Conservation (phyloP, 176 grass and related monocot genomes). For the Rhynchospora pubera region DNA sequence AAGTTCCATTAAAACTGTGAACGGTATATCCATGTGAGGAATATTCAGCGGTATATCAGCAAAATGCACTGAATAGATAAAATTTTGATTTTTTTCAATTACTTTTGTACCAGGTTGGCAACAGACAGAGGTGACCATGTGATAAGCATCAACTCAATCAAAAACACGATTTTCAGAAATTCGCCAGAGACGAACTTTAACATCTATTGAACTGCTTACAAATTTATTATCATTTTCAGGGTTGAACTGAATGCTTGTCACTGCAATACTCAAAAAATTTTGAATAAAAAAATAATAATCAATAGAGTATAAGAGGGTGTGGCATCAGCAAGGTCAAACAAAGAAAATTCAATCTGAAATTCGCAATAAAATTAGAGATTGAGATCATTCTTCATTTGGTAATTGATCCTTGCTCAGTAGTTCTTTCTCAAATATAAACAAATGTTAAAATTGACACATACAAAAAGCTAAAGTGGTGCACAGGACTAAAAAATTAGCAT, state of each 20-base stretch:
- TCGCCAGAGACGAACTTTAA: slow-evolving; percentile 83
- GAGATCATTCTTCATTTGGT: background rate
- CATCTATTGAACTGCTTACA: slow-evolving; percentile 82
- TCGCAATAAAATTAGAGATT: background rate
- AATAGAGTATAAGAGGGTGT: background rate
- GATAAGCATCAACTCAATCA: slow-evolving; percentile 72
- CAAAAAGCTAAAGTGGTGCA: background rate
- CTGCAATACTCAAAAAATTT: slow-evolving; percentile 32
- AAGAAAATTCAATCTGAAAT: background rate
- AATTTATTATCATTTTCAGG: slow-evolving; percentile 67
- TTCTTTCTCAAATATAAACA: background rate
- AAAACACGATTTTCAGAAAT: slow-evolving; percentile 58
- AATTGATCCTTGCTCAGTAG: background rate
- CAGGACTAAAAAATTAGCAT: background rate
- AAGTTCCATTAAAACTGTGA: slow-evolving; percentile 54
- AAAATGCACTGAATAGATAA: background rate
- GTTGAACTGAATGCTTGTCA: slow-evolving; percentile 86
- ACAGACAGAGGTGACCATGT: slow-evolving; percentile 72
- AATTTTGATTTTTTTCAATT: background rate
- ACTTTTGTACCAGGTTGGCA: slow-evolving; percentile 80
- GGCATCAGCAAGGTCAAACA: background rate
- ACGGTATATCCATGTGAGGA: slow-evolving; percentile 70
- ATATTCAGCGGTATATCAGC: slow-evolving; percentile 8
- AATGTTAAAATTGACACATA: background rate
- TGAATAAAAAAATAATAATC: background rate